These are phyloP conservation scores for Fusarium guadeloupense DNA, from an alignment of 2,329 filamentous ascomycete species.

Conservation along the genomic window DNA sequence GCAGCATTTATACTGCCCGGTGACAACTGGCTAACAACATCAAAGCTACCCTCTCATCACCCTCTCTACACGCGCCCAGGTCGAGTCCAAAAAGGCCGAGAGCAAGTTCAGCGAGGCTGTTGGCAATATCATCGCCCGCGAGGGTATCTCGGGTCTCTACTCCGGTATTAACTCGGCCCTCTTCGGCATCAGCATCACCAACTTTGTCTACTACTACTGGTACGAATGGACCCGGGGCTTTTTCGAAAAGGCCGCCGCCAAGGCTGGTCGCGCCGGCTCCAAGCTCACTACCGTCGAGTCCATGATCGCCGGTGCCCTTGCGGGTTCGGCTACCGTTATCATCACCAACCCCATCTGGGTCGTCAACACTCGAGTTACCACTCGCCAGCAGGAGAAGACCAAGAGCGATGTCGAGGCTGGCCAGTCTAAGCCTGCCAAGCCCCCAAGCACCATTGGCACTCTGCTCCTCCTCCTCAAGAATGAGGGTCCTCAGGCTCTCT, in stretches of 20 bases:
- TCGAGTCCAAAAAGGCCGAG: conserved; percentile 93
- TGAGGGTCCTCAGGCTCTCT: conserved; percentile 86
- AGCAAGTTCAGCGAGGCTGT: conserved; percentile 85
- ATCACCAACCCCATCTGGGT: conserved; percentile 99
- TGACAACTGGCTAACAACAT: conserved; percentile 24
- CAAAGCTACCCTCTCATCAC: conserved; percentile 93
- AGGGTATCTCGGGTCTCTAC: conserved; percentile 89
- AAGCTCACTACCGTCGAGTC: conserved; percentile 91
- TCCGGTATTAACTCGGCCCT: conserved; percentile 92
- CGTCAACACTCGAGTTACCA: conserved; percentile 97
- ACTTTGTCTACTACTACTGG: conserved; percentile 99
- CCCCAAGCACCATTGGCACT: conserved; percentile 81
- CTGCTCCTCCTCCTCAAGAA: conserved; percentile 81
- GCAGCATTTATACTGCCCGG: neutral
- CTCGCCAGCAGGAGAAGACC: conserved; percentile 71
- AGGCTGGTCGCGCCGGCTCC: conserved; percentile 75
- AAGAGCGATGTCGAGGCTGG: conserved; percentile 56
- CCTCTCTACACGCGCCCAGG: conserved; percentile 94
- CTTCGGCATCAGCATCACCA: conserved; percentile 97
- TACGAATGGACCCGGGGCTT: conserved; percentile 95
- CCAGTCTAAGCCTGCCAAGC: conserved; percentile 53
- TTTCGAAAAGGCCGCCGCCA: conserved; percentile 81
- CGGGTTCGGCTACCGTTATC: conserved; percentile 92
- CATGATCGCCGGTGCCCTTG: conserved; percentile 94
- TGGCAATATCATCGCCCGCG: conserved; percentile 86